A percentile compares a stretch with the other conserved stretches of the same genome.
phyloP scores from a whole-genome alignment of 441 rosid genomes.

The Sinapis alba region DNA sequence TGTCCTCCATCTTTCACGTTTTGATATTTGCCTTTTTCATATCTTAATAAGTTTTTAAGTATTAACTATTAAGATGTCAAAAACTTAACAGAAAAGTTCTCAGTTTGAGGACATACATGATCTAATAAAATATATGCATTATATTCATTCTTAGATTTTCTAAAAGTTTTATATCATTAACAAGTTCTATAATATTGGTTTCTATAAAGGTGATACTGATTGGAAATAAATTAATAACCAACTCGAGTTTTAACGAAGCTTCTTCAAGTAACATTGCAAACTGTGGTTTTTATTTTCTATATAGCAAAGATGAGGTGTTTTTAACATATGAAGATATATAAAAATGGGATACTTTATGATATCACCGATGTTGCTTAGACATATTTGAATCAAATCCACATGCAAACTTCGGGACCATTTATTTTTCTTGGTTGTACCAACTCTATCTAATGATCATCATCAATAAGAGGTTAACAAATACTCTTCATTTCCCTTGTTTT shows the following conservation, averaged over 20 bases:
- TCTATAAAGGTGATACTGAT: background rate
- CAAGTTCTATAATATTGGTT: background rate
- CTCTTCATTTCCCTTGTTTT: background rate
- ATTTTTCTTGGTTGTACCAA: constrained; percentile 20
- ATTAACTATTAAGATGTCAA: background rate
- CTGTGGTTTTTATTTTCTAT: constrained; percentile 19
- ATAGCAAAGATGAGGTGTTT: constrained; percentile 24
- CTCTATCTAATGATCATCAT: constrained; percentile 24
- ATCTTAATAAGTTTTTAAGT: background rate
- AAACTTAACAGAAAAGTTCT: background rate
- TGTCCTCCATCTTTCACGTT: constrained; percentile 44
- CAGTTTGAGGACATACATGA: constrained; percentile 16
- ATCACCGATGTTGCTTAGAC: constrained; percentile 33
- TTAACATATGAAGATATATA: constrained; percentile 27
- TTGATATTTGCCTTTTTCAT: background rate
- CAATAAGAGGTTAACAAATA: constrained; percentile 5
- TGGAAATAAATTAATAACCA: background rate
- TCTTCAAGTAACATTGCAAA: background rate
- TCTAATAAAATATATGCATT: background rate
- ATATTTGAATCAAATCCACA: constrained; percentile 38
- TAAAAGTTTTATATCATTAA: background rate
- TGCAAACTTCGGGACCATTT: constrained; percentile 41
- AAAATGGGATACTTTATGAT: constrained; percentile 36
- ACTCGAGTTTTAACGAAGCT: constrained; percentile 2
- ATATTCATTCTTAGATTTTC: background rate